Percentiles rank a stretch among this genome's conserved stretches.
phyloP scores from a whole-genome alignment of 257 asterid species.

The Solanum appendiculatum region DNA sequence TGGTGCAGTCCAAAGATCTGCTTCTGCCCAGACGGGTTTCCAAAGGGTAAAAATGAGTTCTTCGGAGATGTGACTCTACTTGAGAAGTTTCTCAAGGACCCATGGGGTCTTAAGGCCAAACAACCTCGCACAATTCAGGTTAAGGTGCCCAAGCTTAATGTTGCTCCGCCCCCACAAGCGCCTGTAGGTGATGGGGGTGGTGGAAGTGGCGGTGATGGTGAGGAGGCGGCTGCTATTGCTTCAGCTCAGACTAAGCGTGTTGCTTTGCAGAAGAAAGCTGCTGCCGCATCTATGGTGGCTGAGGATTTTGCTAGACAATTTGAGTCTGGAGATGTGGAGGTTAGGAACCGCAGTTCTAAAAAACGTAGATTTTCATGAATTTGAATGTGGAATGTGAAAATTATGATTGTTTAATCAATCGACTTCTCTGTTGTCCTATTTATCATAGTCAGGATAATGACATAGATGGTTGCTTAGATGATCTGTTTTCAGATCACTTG shows the following conservation, averaged over 20 bases:
- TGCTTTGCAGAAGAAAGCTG: conserved; percentile 86
- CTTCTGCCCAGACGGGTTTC: conserved; percentile 74
- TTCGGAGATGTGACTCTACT: conserved; percentile 52
- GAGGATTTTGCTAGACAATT: conserved; percentile 73
- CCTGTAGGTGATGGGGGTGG: conserved; percentile 8
- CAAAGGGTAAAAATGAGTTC: conserved; percentile 52
- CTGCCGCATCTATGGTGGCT: conserved; percentile 67
- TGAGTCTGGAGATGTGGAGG: conserved; percentile 85
- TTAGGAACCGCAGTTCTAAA: neutral
- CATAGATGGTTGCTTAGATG: neutral
- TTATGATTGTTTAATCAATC: neutral
- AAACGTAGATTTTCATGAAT: neutral
- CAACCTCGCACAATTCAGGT: conserved; percentile 76
- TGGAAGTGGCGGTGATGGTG: conserved; percentile 23
- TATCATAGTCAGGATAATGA: neutral
- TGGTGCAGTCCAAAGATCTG: conserved; percentile 81
- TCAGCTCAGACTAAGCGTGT: conserved; percentile 72
- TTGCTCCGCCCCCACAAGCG: conserved; percentile 12
- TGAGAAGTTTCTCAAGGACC: conserved; percentile 75
- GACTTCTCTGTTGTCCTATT: neutral
- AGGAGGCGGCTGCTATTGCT: conserved; percentile 41
- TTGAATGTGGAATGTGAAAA: neutral
- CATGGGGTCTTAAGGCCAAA: conserved; percentile 65
- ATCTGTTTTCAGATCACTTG: neutral
- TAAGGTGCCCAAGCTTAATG: conserved; percentile 69